Conservation (phyloP, 306 rosid species). For the Dryas alaskensis region DNA sequence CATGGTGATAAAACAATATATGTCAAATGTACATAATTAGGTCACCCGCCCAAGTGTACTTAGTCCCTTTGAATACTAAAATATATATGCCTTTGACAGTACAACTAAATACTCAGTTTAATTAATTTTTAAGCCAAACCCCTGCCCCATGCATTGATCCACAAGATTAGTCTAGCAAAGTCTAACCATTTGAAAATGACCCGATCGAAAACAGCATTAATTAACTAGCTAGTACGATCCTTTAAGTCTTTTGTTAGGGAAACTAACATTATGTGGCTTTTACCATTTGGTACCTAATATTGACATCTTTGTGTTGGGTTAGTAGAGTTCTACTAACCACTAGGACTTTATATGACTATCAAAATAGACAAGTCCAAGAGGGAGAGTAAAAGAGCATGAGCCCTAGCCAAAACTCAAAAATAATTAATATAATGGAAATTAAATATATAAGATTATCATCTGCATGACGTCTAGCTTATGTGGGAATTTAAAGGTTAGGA, state of each 20-base stretch:
- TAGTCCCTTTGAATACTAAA: slow-evolving; percentile 26
- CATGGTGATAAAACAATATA: slow-evolving; percentile 13
- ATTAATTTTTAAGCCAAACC: slow-evolving; percentile 15
- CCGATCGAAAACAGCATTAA: background rate
- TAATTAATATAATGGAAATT: background rate
- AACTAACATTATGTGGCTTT: slow-evolving; percentile 61
- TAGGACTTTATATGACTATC: slow-evolving; percentile 55
- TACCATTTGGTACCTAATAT: slow-evolving; percentile 56
- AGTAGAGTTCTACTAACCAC: slow-evolving; percentile 63
- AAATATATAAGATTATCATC: slow-evolving; percentile 28
- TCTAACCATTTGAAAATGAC: slow-evolving; percentile 51
- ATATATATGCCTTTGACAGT: background rate
- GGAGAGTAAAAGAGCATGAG: slow-evolving; percentile 7
- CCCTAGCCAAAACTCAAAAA: background rate
- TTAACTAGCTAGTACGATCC: background rate
- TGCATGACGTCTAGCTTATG: slow-evolving; percentile 51
- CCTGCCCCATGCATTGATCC: slow-evolving; percentile 43
- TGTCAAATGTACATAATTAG: slow-evolving; percentile 38
- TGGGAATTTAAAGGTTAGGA: slow-evolving; percentile 4
- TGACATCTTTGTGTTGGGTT: slow-evolving; percentile 54
- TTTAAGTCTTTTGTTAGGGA: slow-evolving; percentile 61
- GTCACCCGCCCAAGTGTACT: slow-evolving; percentile 44
- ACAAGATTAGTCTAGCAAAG: slow-evolving; percentile 24
- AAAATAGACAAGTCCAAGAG: slow-evolving; percentile 35
- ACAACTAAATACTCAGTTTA: background rate